Base-by-base conservation (phyloP, 495 filamentous ascomycete species). In the Bombardia bombarda region DNA sequence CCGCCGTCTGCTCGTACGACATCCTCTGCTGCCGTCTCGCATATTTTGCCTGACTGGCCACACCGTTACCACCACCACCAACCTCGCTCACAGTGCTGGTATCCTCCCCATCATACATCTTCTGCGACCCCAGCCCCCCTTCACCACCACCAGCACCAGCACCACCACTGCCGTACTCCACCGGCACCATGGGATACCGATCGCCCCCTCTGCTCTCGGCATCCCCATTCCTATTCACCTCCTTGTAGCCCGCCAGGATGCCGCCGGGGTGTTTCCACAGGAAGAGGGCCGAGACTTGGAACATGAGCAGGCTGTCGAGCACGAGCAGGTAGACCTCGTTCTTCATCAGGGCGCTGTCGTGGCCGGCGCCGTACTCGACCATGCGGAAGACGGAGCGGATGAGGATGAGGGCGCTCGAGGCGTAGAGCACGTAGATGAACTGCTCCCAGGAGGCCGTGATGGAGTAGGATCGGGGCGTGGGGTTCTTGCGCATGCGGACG, bases 301-400 rank as follows among this genome's bases (percentile, higher is more conserved):
- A 24, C 51, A 57, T 57, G 18, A 58, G 40, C 7, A 35, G 30
- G 22, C 45, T 43, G 20, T 58, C 55, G 10, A 58, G 28, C 0
- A 41, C 48, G 8, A 55, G 30, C 42, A 58, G 37, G 28, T 48
- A 55, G 13, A 36, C 43, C 43, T 58, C 55, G 6, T 17, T 32
- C 20, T 32, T 10, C 43, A 50, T 43, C 36, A 58, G 18, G 0
- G 45, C 33, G 20, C 42, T 32, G 8, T 52, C 42, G 26, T 36
- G 46, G 16, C 55, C 55, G 38, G 23, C 13, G 13, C 38, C 45
- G 42, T 79, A 87, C 62, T 86, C 83, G 10, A 80, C 60, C 16
- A 80, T 65, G 19, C 83, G 69, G 50, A 83, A 75, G 6, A 84
- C 44, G 7, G 68, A 76, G 5, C 84, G 72, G 2, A 84, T 50